Evolutionary conservation across 768 basidiomycete species (phyloP), one percentile per base, ranked within the genome.

Genomic region (Mycena leptocephala): DNA sequence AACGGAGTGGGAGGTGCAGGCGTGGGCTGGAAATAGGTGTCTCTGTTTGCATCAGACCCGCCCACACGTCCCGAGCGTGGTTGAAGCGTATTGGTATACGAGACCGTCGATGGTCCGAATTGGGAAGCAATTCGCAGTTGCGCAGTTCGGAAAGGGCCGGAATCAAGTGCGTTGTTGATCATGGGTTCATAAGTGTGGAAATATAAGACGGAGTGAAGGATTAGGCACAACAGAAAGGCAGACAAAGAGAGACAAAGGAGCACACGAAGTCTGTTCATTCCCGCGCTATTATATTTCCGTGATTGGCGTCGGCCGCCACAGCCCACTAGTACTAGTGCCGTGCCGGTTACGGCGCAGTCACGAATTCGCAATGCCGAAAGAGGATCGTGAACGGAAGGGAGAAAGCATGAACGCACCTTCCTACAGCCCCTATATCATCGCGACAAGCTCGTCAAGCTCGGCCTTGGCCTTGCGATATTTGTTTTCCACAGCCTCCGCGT

Each of bases 41-140:
- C 79, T 91, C 90, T 2, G 89, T 90, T 77, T 91, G 90, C 16
- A 88, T 88, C 35, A 91, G 80, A n/a, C 89, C 63, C n/a, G n/a
- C n/a, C n/a, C n/a, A n/a, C n/a, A n/a, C 88, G 76, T 89, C 84
- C 68, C 83, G 78, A 2, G 91, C 89, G 39, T 79, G 81, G 37
- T 83, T 81, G 22, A 74, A 63, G 83, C 87, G 77, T 90, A 91
- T 74, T 92, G 88, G 73, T 43, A 16, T 16, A 43, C 18, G 43
- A 43, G 43, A 43, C 43, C 18, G 43, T 43, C 43, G 43, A 43
- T 43, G 43, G 18, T 43, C 43, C 13, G 43, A 43, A 37, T 37
- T 20, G 43, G 43, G 43, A 43, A 43, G 18, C 43, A 43, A 16
- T 13, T 18, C 43, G 43, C 43, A 43, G 43, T 43, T 43, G 43